These are phyloP conservation scores for Globomyces sp. DNA, from an alignment of 371 early-diverging fungal genomes.

Conservation along the genomic window DNA sequence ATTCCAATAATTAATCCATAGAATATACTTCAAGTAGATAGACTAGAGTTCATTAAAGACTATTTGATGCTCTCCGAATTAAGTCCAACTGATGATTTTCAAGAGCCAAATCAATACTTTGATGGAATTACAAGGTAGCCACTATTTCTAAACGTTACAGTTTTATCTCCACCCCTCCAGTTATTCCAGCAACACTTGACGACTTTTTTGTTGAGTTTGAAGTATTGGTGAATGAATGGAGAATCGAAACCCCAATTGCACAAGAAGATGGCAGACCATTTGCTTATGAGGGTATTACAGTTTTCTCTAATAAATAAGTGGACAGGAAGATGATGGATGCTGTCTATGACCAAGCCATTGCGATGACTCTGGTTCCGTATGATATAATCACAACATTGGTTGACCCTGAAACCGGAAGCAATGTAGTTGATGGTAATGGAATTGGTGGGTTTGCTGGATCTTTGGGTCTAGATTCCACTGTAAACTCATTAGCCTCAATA, in stretches of 20 bases:
- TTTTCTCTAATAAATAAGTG: background rate
- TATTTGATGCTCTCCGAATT: constrained; percentile 34
- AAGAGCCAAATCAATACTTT: constrained; percentile 15
- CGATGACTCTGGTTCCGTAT: constrained; percentile 37
- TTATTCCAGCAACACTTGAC: constrained; percentile 39
- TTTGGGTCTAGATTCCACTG: constrained; percentile 17
- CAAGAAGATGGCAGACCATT: constrained; percentile 56
- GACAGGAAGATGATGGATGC: constrained; percentile 36
- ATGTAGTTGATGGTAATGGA: constrained; percentile 14
- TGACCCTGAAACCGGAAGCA: background rate
- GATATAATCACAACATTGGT: constrained; percentile 22
- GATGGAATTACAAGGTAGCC: constrained; percentile 8
- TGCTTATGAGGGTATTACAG: constrained; percentile 33
- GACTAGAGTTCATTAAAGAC: constrained; percentile 38
- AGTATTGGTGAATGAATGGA: constrained; percentile 37
- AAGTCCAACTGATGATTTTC: constrained; percentile 35
- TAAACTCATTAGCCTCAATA: constrained; percentile 13
- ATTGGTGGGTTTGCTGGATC: constrained; percentile 21
- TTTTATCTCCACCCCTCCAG: constrained; percentile 36
- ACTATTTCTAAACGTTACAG: no score
- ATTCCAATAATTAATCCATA: background rate
- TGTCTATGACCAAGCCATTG: constrained; percentile 35
- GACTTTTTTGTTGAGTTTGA: constrained; percentile 55
- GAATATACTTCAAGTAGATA: constrained; percentile 34
- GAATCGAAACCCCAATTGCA: constrained; percentile 43